These are phyloP conservation scores for Solanum chaucha DNA, from an alignment of 257 asterid species.

Conservation along the genomic window DNA sequence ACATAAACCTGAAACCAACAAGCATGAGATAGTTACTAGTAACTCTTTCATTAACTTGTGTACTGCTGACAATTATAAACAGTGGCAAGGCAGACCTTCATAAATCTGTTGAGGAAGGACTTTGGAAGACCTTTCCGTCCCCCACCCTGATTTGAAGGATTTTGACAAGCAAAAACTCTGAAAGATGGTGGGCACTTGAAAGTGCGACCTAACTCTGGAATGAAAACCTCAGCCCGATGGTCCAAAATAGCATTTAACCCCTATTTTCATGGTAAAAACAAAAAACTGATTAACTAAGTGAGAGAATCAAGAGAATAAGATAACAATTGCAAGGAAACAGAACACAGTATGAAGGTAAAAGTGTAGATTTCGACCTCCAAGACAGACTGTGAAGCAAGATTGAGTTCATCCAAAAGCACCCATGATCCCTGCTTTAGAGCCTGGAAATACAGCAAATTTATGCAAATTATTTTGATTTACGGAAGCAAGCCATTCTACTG, in stretches of 20 bases:
- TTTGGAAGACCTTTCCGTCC: slow-evolving; percentile 97
- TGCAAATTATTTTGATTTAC: not conserved
- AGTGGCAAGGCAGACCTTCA: slow-evolving; percentile 48
- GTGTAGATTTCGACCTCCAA: slow-evolving; percentile 54
- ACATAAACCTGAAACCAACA: slow-evolving; percentile 61
- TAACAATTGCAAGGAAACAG: not conserved
- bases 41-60: not conserved
- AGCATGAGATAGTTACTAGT: not conserved
- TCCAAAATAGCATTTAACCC: slow-evolving; percentile 94
- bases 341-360: not conserved
- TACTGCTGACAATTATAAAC: not conserved
- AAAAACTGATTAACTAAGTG: not conserved
- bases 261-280: slow-evolving; percentile 17
- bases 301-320: not conserved
- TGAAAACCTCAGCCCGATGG: slow-evolving; percentile 96
- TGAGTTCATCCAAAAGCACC: slow-evolving; percentile 95
- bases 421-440: slow-evolving; percentile 91
- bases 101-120: slow-evolving; percentile 93
- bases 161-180: slow-evolving; percentile 95
- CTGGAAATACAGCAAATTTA: slow-evolving; percentile 27
- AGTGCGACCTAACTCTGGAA: slow-evolving; percentile 82
- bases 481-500: not conserved
- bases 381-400: slow-evolving; percentile 98
- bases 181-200: slow-evolving; percentile 84
- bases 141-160: slow-evolving; percentile 93